Conservation (phyloP, 495 filamentous ascomycete species). For the Podospora pseudoanserina region DNA sequence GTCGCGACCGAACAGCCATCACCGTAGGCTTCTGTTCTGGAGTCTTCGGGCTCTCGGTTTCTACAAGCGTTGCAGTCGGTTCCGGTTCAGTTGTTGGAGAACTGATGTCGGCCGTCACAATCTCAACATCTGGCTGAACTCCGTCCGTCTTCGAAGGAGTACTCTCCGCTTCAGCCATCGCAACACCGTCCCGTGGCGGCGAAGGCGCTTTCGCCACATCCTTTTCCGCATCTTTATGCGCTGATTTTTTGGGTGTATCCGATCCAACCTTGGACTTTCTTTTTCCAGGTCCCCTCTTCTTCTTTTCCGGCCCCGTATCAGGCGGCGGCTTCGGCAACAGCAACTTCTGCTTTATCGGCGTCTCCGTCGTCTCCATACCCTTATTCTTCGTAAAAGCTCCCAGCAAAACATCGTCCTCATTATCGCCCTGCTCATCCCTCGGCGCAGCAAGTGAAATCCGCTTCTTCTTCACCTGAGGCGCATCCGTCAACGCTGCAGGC, state of each 20-base stretch:
- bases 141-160: background rate
- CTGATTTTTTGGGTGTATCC: background rate
- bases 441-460: constrained; percentile 9
- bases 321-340: constrained; percentile 5
- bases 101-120: background rate
- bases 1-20: background rate
- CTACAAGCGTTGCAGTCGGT: background rate
- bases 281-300: background rate
- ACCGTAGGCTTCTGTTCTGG: background rate
- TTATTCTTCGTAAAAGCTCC: constrained; percentile 12
- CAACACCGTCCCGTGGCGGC: background rate
- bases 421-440: constrained; percentile 13
- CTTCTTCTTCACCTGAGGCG: constrained; percentile 14
- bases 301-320: constrained; percentile 7
- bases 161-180: background rate
- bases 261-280: background rate
- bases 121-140: background rate
- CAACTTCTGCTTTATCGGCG: constrained; percentile 5
- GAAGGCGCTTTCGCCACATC: background rate
- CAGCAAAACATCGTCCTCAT: constrained; percentile 32
- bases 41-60: background rate
- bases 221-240: background rate
- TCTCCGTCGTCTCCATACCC: background rate
- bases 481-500: background rate
- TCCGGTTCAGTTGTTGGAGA: background rate